phyloP scores from a whole-genome alignment of 148 eudicot genomes.

The Rhododendron ferrugineum region DNA sequence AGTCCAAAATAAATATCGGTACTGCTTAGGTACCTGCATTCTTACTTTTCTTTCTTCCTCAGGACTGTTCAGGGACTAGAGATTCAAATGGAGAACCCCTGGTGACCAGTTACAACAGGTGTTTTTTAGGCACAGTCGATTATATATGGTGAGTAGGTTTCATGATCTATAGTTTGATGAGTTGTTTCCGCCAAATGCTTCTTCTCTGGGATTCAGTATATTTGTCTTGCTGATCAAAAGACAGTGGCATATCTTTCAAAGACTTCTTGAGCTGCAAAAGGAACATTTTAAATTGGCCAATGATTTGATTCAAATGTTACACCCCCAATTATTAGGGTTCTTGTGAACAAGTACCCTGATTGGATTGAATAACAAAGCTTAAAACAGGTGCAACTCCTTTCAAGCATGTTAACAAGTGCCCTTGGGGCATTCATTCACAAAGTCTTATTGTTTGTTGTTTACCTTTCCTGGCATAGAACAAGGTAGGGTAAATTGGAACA shows the following conservation, averaged over 20 bases:
- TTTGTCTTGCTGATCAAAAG: not conserved
- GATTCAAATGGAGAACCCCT: constrained; percentile 80
- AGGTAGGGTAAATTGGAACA: not conserved
- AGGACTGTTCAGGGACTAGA: constrained; percentile 75
- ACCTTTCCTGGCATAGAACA: not conserved
- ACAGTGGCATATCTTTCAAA: not conserved
- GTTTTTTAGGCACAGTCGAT: constrained; percentile 88
- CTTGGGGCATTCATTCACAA: not conserved
- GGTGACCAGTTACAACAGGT: constrained; percentile 75
- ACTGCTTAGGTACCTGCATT: not conserved
- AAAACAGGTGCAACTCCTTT: not conserved
- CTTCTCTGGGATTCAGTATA: not conserved
- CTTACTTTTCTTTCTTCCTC: not conserved
- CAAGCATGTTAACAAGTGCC: not conserved
- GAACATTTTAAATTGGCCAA: not conserved
- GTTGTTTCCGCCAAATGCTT: not conserved
- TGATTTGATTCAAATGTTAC: not conserved
- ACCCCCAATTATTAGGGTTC: not conserved
- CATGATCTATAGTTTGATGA: not conserved
- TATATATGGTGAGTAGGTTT: constrained; percentile 73
- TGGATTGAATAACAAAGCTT: not conserved
- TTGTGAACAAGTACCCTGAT: not conserved
- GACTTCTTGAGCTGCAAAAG: not conserved
- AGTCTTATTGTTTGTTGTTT: not conserved
- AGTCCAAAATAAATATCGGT: not conserved